Percentiles rank a stretch among this genome's conserved stretches.
These are phyloP conservation scores for Penicillium decumbens DNA, from an alignment of 2,329 filamentous ascomycete genomes.

Conservation along the genomic window DNA sequence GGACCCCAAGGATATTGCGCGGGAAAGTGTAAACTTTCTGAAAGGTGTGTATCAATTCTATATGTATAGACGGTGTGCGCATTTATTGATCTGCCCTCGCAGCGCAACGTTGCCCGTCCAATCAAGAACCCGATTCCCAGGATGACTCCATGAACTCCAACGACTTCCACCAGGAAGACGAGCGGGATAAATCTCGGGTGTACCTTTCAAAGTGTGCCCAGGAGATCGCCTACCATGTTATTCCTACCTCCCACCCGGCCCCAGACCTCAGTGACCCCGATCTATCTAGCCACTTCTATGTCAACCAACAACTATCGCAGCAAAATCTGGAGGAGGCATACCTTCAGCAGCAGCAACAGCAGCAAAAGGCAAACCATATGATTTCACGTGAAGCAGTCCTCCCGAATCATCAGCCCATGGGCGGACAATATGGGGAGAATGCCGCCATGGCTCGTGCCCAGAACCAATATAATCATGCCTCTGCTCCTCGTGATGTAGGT, in stretches of 20 bases:
- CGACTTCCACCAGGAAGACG: conserved; percentile 54
- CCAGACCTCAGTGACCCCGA: conserved; percentile 48
- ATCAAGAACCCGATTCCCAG: conserved; percentile 51
- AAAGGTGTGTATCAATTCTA: conserved; percentile 31
- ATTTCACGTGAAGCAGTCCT: conserved; percentile 52
- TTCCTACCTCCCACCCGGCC: conserved; percentile 59
- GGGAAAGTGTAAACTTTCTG: conserved; percentile 41
- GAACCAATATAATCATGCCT: conserved; percentile 42
- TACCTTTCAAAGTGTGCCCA: conserved; percentile 64
- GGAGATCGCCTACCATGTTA: conserved; percentile 64
- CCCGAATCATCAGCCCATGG: conserved; percentile 58
- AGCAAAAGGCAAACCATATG: conserved; percentile 44
- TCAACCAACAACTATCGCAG: conserved; percentile 50
- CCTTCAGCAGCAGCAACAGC: conserved; percentile 54
- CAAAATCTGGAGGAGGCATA: conserved; percentile 58
- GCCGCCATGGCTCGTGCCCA: conserved; percentile 38
- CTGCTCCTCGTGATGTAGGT: conserved; percentile 37
- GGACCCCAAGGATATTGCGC: conserved; percentile 44
- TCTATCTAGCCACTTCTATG: conserved; percentile 43
- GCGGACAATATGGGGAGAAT: conserved; percentile 46
- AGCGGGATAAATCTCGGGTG: conserved; percentile 59
- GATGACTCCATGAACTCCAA: conserved; percentile 39
- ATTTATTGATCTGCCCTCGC: conserved; percentile 4
- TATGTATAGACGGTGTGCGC: not conserved
- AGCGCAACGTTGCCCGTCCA: conserved; percentile 46